Percentiles rank a stretch among this genome's conserved stretches.
These are phyloP conservation scores for Dioszegia hungarica DNA, from an alignment of 768 basidiomycete genomes.

Conservation along the genomic window DNA sequence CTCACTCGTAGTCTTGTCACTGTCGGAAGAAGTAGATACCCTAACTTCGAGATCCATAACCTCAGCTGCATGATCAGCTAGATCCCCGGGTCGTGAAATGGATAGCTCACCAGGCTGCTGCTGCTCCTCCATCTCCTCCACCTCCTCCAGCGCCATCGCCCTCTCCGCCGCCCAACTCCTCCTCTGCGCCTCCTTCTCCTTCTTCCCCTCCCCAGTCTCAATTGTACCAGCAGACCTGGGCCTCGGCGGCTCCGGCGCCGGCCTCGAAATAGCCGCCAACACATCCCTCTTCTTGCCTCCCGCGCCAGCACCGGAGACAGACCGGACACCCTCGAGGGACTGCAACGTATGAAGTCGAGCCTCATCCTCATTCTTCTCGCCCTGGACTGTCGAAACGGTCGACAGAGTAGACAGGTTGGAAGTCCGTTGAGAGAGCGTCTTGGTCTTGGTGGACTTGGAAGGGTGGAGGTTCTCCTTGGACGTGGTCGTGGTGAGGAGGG, in stretches of 20 bases:
- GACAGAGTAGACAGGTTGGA: conserved; percentile 15
- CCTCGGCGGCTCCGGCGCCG: conserved; percentile 35
- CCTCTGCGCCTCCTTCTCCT: conserved; percentile 18
- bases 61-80: neutral
- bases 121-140: neutral
- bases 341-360: conserved; percentile 30
- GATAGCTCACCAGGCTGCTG: neutral
- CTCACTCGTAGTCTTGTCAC: neutral
- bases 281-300: conserved; percentile 21
- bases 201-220: neutral
- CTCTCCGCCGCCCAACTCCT: conserved; percentile 22
- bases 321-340: conserved; percentile 28
- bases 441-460: neutral
- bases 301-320: neutral
- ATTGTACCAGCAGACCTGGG: conserved; percentile 21
- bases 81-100: neutral
- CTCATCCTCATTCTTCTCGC: conserved; percentile 24
- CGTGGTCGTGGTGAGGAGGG: too few species aligned
- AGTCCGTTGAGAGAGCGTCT: conserved; percentile 10
- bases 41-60: neutral
- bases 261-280: conserved; percentile 20
- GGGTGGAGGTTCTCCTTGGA: conserved; percentile 12
- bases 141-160: conserved; percentile 2
- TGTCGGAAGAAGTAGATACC: neutral
- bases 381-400: conserved; percentile 1